phyloP scores from a whole-genome alignment of 208 protist genomes.

The Leishmania guyanensis region DNA sequence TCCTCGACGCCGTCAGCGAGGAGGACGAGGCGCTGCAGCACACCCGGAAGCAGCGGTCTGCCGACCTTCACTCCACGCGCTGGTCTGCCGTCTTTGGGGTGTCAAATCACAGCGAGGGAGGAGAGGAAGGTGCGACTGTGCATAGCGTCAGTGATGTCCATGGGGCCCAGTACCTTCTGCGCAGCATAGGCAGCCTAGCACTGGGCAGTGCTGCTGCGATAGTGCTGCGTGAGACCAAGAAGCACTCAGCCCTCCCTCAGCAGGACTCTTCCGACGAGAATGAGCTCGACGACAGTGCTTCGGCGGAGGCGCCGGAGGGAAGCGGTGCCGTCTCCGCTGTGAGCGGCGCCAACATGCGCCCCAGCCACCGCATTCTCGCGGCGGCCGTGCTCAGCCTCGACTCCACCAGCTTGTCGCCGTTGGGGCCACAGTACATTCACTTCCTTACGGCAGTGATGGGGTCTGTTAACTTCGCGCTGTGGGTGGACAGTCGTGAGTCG shows the following conservation, averaged over 20 bases:
- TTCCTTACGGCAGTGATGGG: constrained; percentile 45
- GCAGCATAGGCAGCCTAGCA: constrained; percentile 30
- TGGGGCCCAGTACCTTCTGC: constrained; percentile 39
- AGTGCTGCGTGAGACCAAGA: constrained; percentile 54
- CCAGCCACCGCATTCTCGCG: constrained; percentile 60
- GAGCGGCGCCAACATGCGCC: constrained; percentile 22
- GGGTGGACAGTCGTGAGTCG: constrained; percentile 43
- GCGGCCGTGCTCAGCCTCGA: constrained; percentile 41
- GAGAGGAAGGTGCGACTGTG: constrained; percentile 24
- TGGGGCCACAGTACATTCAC: constrained; percentile 44
- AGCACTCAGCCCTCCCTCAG: constrained; percentile 16
- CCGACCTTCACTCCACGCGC: constrained; percentile 21
- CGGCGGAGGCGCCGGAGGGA: constrained; percentile 1
- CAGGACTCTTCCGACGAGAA: constrained; percentile 16
- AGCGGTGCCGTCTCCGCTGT: not conserved
- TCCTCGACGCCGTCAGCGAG: constrained; percentile 24
- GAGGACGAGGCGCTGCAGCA: constrained; percentile 6
- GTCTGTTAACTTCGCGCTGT: constrained; percentile 50
- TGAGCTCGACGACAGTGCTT: constrained; percentile 21
- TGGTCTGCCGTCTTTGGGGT: constrained; percentile 21
- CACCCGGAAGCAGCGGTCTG: not conserved
- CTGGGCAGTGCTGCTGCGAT: constrained; percentile 38
- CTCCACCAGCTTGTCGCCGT: constrained; percentile 8
- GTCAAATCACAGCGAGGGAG: not conserved
- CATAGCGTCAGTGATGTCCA: constrained; percentile 26